Conservation (phyloP, 2,329 filamentous ascomycete genomes). For the Curvularia spicifera region DNA sequence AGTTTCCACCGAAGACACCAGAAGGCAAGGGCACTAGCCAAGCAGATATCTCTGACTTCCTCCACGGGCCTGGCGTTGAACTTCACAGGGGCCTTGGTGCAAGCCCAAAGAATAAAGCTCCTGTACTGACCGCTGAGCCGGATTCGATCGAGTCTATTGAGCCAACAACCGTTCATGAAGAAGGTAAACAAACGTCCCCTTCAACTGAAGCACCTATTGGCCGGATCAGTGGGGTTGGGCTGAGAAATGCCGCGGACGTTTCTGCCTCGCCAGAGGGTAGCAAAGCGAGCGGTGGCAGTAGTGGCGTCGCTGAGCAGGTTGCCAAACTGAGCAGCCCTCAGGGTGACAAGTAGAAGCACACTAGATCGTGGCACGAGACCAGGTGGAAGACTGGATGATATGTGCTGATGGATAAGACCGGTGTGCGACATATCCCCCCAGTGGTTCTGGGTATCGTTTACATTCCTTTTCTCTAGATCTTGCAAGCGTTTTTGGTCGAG, state of each 20-base stretch:
- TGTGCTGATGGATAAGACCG: background rate
- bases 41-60: slow-evolving; percentile 50
- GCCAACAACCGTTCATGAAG: slow-evolving; percentile 19
- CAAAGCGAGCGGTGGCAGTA: slow-evolving; percentile 32
- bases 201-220: slow-evolving; percentile 32
- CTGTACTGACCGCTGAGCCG: slow-evolving; percentile 28
- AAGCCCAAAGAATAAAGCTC: slow-evolving; percentile 27
- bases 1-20: slow-evolving; percentile 25
- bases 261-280: slow-evolving; percentile 25
- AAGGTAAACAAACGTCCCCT: slow-evolving; percentile 23
- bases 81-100: slow-evolving; percentile 51
- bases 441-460: background rate
- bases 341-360: slow-evolving; percentile 14
- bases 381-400: background rate
- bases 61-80: slow-evolving; percentile 38
- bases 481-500: slow-evolving; percentile 6
- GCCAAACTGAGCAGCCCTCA: slow-evolving; percentile 38
- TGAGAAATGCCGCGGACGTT: slow-evolving; percentile 43
- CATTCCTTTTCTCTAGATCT: background rate
- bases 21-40: slow-evolving; percentile 45
- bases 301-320: slow-evolving; percentile 43
- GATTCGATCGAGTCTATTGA: slow-evolving; percentile 41
- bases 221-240: slow-evolving; percentile 37
- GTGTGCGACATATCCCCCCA: background rate
- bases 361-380: slow-evolving; percentile 6